Evolutionary conservation across 768 basidiomycete species (phyloP).

Genomic region (Suillus subaureus): DNA sequence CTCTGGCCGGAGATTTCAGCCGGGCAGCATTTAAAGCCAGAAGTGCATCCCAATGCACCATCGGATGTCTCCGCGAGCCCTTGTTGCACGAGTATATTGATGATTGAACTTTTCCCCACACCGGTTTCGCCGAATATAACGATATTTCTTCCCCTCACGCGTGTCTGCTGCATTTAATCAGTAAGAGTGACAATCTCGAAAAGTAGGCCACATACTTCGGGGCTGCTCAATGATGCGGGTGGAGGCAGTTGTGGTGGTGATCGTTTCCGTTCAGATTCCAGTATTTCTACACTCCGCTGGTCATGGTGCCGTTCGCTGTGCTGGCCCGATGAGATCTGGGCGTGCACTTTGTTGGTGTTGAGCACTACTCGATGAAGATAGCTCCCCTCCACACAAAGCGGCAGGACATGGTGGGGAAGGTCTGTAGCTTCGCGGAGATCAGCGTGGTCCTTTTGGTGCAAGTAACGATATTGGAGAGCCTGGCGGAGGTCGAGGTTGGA

Average conservation of each 20-base stretch:
- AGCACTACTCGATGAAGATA: neutral
- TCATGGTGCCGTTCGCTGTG: neutral
- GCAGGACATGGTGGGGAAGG: neutral
- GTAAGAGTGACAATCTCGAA: neutral
- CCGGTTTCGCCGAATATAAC: conserved; percentile 29
- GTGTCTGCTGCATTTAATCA: neutral
- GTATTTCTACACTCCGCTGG: neutral
- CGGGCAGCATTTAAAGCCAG: neutral
- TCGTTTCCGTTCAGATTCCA: neutral
- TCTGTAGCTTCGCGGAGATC: neutral
- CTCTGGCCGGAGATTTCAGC: conserved; percentile 3
- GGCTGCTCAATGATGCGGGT: neutral
- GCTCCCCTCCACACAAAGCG: neutral
- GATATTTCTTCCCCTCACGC: conserved; percentile 12
- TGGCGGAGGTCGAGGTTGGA: neutral
- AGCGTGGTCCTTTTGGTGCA: neutral
- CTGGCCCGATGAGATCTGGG: neutral
- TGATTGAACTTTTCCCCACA: conserved; percentile 29
- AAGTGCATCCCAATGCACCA: conserved; percentile 21
- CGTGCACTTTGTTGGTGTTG: neutral
- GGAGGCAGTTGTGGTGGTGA: neutral
- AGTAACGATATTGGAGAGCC: neutral
- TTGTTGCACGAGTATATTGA: conserved; percentile 25
- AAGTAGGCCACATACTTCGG: neutral
- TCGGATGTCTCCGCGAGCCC: conserved; percentile 12